Conservation (phyloP, 345 rosid genomes). For the Diplotaxis tenuifolia region DNA sequence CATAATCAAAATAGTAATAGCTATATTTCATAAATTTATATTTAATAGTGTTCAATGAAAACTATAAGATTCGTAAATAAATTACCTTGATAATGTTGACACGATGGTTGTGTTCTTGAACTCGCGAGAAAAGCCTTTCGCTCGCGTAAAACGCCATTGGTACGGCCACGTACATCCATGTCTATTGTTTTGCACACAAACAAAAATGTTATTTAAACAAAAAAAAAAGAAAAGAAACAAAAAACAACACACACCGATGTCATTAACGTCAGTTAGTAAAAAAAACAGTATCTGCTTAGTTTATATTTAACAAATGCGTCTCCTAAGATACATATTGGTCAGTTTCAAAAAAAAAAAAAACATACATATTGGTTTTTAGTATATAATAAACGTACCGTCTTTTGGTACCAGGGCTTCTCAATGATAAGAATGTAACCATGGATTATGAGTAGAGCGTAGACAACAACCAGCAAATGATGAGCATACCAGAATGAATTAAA, state of each 20-base stretch:
- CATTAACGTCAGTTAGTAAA: not conserved
- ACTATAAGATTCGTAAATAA: not conserved
- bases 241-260: not conserved
- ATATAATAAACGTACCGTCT: constrained; percentile 40
- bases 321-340: not conserved
- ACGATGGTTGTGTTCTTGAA: constrained; percentile 52
- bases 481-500: constrained; percentile 96
- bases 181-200: constrained; percentile 43
- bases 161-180: constrained; percentile 76
- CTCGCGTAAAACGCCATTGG: constrained; percentile 56
- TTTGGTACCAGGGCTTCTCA: constrained; percentile 57
- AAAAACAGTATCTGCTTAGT: not conserved
- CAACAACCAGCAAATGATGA: constrained; percentile 72
- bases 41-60: not conserved
- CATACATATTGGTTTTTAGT: too few relatives aligned
- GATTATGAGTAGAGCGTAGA: constrained; percentile 55
- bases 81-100: constrained; percentile 71
- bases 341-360: too few relatives aligned
- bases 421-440: constrained; percentile 80
- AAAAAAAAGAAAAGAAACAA: not conserved
- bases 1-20: not conserved
- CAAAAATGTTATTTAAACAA: not conserved
- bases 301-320: not conserved
- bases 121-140: constrained; percentile 53
- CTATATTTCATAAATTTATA: too few relatives aligned